Percentiles rank a stretch among this genome's conserved stretches.
Evolutionary conservation across 495 filamentous ascomycete genomes (phyloP).

Genomic region (Jackrogersella multiformis): DNA sequence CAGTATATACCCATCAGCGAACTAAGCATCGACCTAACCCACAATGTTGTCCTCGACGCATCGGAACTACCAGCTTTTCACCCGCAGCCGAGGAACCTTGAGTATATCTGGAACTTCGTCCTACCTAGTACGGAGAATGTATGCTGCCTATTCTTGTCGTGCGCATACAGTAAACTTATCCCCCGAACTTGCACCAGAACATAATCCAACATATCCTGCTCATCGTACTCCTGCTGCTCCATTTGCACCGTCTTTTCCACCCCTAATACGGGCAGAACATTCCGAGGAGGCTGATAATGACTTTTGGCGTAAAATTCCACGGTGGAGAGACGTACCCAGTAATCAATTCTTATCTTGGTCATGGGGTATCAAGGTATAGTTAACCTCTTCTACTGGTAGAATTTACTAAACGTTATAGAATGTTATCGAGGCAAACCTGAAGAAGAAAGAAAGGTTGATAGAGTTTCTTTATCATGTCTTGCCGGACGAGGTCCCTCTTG

Average conservation of each 20-base stretch:
- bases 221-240: background rate
- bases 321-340: constrained; percentile 19
- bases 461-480: constrained; percentile 52
- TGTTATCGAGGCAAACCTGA: constrained; percentile 28
- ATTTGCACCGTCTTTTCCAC: background rate
- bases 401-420: constrained; percentile 25
- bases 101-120: background rate
- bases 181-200: no score
- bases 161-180: background rate
- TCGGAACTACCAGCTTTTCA: background rate
- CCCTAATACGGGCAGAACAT: background rate
- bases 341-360: constrained; percentile 39
- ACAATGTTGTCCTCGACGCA: constrained; percentile 9
- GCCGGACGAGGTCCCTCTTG: constrained; percentile 55
- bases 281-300: background rate
- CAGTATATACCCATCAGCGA: background rate
- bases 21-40: background rate
- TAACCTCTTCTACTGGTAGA: background rate
- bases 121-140: background rate
- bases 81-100: background rate
- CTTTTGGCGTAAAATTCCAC: constrained; percentile 37
- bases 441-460: constrained; percentile 9
- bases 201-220: background rate
- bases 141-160: background rate
- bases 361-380: constrained; percentile 37